Base-by-base conservation (phyloP, 768 basidiomycete genomes). In the Rhizopogon roseolus region DNA sequence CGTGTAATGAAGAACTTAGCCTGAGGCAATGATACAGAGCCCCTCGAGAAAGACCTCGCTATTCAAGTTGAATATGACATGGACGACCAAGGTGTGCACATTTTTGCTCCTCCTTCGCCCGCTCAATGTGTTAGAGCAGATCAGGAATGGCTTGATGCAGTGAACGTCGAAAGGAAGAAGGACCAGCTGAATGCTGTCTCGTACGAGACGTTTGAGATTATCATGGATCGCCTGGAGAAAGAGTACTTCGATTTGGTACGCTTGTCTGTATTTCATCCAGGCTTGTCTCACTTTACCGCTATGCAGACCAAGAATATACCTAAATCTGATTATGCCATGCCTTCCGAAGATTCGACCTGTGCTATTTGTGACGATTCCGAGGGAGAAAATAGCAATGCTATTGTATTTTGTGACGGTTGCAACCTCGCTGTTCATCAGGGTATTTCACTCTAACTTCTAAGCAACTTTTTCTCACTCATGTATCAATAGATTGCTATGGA, bases 381-480 rank as follows among this genome's bases (percentile, higher is more conserved):
- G 63, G 96, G 94, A 51, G 97, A 99, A 75, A 97, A 98, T 65
- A 93, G 90, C 54, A 99, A 98, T 67, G 97, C 94, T 6, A 99
- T 98, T 61, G 95, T 99, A 5, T 99, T 99, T 64, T 99, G 97
- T 67, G 97, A 99, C 66, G 97, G 96, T 0, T 99, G 97, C 68
- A 98, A 98, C 69, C 74, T 99, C 27, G 97, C 97, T 9, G 97
- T 99, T n/a, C 97, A 99, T 74, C 97, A 99, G 81, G 95, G 95
- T 90, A 55, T 50, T 60, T n/a, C 37, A 3, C 7, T 17, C 1
- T 14, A 16, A 27, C 37, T 10, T 46, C 14, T 14, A 4, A 16
- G 7, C 6, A 16, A 46, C 22, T 44, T 49, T 14, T 32, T 17
- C n/a, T 54, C 34, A 7, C 50, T 41, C 6, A 49, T 28, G 43